Base-by-base conservation (phyloP, 208 protist genomes). In the Acanthamoeba triangularis region DNA sequence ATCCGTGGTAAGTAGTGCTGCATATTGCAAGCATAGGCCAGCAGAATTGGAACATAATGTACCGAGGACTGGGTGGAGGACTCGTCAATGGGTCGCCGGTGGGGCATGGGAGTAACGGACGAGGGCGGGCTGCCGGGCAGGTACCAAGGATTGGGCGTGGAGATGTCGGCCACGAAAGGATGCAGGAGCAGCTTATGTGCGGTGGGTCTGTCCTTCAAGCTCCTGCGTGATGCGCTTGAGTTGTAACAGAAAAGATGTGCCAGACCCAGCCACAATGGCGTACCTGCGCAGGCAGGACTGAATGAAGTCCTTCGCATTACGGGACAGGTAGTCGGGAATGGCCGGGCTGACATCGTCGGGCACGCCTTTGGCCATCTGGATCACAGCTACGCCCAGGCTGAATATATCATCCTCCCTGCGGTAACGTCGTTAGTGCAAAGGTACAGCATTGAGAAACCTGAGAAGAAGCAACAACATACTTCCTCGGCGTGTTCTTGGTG, bases 341-440 rank as follows among this genome's bases (percentile, higher is more conserved):
- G 41, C 63, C 16, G 87, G 44, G 25, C 76, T 93, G 37, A 49
- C 49, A 4, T 74, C 59, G 37, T 76, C 35, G 14, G 87, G 47
- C 23, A 76, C 56, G 87, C 87, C 87, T 20, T 93, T 74, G 25
- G 87, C 87, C 87, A 93, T 93, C 59, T 93, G 87, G 28, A 93
- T 59, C 16, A 93, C 87, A 2, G 87, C 87, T 23, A 67, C 33
- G 14, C 87, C 87, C 52, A 93, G 14, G 56, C 61, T 74, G 47
- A 59, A 93, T 25, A 93, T 93, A 44, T 93, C 87, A 7, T 93
- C 87, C 33, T 93, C 59, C 82, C 82, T 90, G 37, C 13, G 69
- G 13, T 47, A 88, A 16, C 30, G 37, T 90, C 23, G 37, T n/a
- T 23, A 65, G 59, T 0, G 59, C 25, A 2, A 20, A 18, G 49